Percentiles rank a stretch among this genome's conserved stretches.
These are phyloP conservation scores for Daedalea quercina DNA, from an alignment of 768 basidiomycete genomes.

Conservation along the genomic window DNA sequence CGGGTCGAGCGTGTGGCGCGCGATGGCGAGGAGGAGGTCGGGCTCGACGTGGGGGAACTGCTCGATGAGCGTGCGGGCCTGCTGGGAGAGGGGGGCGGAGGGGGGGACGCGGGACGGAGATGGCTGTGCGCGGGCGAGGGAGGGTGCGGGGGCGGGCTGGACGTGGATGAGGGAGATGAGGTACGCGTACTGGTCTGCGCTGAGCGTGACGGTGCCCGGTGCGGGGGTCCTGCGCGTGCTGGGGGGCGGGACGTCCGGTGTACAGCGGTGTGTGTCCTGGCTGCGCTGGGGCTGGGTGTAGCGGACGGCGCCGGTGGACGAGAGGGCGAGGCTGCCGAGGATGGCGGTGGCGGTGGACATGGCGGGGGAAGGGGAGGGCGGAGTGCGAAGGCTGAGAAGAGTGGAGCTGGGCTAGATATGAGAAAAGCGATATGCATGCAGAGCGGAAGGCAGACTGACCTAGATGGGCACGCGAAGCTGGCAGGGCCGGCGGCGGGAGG, in stretches of 20 bases:
- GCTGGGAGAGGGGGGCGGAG: neutral
- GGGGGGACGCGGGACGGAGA: neutral
- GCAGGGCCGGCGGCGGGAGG: no score
- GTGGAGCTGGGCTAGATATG: no score
- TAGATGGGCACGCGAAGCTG: no score
- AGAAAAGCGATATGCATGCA: no score
- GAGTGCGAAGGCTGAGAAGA: no score
- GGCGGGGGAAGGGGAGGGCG: neutral
- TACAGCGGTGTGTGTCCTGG: neutral
- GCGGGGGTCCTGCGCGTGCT: neutral
- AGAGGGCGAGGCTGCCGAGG: neutral
- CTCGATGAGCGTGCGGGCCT: neutral
- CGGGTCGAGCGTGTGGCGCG: neutral
- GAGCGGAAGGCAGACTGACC: no score
- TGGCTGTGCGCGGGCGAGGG: neutral
- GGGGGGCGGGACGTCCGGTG: neutral
- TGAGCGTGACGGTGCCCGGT: constrained; percentile 1
- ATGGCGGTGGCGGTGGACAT: neutral
- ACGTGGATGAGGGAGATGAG: constrained; percentile 4
- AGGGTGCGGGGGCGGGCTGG: constrained; percentile 3
- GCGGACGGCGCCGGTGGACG: neutral
- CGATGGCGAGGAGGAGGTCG: constrained; percentile 1
- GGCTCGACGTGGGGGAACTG: constrained; percentile 5
- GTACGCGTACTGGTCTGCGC: neutral
- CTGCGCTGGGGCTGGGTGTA: neutral